Evolutionary conservation across 495 filamentous ascomycete genomes (phyloP), one percentile per base, ranked within the genome.

Genomic region (Hypoxylon fuscum): DNA sequence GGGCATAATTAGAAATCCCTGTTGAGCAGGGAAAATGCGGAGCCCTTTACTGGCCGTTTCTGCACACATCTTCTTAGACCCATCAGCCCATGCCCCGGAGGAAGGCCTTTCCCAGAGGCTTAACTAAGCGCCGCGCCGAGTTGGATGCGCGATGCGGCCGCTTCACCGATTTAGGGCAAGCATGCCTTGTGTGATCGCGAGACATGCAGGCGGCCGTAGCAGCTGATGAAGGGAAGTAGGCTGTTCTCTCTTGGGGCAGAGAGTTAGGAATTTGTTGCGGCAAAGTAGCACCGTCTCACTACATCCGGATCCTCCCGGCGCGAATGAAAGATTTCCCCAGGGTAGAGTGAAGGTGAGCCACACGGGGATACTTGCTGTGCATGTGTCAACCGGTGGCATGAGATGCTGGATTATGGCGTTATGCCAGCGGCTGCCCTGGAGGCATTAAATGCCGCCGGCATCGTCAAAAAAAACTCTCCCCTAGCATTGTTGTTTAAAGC

Each of bases 201-300:
- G 47, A 43, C 29, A 63, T 46, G 53, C 54, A 53, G 31, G 55
- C 31, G 38, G 31, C 29, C 44, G 53, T 35, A 42, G 15, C 31
- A 59, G 68, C 45, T 27, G 62, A 63, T 49, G 63, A 62, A 63
- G 62, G 58, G 50, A 61, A 37, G n/a, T 37, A 20, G 48, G 37
- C 17, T 21, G 35, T 31, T 53, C 46, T 27, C 37, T 53, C 38
- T 17, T 50, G 49, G 44, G 56, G 49, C 50, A 42, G 41, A 45
- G 47, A 46, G 57, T 41, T 53, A 63, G 60, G 63, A 66, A 65
- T 52, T 57, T 62, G 57, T 60, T 47, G 68, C 37, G 63, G 55
- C 44, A 67, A 61, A 53, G 65, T 68, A 69, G 63, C 53, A 68
- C 48, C 60, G 52, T 72, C 69, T 72, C 69, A 68, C 62, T 72